Evolutionary conservation across 2,329 filamentous ascomycete genomes (phyloP), one percentile per base, ranked within the genome.

Genomic region (Cercospora nicotianae): DNA sequence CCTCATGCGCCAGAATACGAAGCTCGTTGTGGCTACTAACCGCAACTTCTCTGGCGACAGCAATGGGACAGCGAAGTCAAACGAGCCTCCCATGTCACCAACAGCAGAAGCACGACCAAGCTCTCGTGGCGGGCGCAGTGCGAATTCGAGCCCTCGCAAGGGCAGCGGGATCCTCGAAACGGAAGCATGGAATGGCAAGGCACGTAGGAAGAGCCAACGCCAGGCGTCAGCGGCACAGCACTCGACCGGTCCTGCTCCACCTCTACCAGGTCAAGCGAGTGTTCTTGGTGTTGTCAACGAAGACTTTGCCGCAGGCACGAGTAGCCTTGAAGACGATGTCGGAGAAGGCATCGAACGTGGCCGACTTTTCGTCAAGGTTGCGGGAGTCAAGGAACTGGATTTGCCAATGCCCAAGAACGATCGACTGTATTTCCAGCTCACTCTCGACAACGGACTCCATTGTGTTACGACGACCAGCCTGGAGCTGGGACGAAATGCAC

Each of bases 1-100:
- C 77, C 86, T 98, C 57, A 99, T 98, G 94, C 90, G 95, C 76
- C 94, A 99, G 76, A 99, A 98, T 81, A 98, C 94, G 3, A 98
- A 98, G 80, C 87, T 99, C 64, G 93, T 99, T 61, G 89, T 96
- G 60, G 95, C 95, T n/a, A 96, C 90, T 78, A 89, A 85, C 77
- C 85, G 86, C 57, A 80, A 84, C 60, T 83, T 85, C 72, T 85
- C 85, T 67, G 71, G 71, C 62, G 73, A 75, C 42, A 75, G 73
- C 68, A 70, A 71, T 48, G 74, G 64, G 8, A 76, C 75, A 3
- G 69, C 60, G 33, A 70, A 67, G n/a, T 72, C 72, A 12, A 90
- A 74, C 48, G 74, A 91, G 72, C 75, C 42, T 30, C 72, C 75
- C 85, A 90, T 70, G 81, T 83, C 33, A 83, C 90, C 78, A 77